phyloP scores from a whole-genome alignment of 2,329 filamentous ascomycete species.

The Cercospora sesami region DNA sequence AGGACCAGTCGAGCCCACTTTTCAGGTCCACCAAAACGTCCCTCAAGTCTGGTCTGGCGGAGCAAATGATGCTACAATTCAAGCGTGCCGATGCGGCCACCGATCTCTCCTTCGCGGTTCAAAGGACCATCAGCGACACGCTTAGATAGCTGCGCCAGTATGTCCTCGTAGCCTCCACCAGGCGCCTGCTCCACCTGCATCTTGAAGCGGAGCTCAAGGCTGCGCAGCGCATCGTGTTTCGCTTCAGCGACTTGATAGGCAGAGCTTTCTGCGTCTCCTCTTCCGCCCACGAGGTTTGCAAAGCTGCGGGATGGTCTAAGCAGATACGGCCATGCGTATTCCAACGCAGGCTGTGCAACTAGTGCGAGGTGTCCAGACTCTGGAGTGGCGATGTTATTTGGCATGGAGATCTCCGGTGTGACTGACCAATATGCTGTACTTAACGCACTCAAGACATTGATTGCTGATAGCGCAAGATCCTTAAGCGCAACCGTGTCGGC shows the following conservation, averaged over 20 bases:
- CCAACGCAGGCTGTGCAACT: constrained; percentile 53
- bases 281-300: constrained; percentile 59
- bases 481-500: constrained; percentile 60
- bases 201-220: constrained; percentile 50
- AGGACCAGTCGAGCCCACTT: background rate
- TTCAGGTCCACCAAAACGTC: background rate
- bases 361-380: constrained; percentile 52
- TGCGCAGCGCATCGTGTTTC: constrained; percentile 58
- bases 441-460: constrained; percentile 54
- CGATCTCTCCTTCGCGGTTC: constrained; percentile 44
- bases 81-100: constrained; percentile 49
- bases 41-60: constrained; percentile 1
- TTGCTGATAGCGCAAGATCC: constrained; percentile 57
- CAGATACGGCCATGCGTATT: constrained; percentile 56
- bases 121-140: constrained; percentile 47
- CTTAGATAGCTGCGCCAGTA: constrained; percentile 45
- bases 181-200: constrained; percentile 36
- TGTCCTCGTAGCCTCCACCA: constrained; percentile 41
- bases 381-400: constrained; percentile 41
- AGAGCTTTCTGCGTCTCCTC: constrained; percentile 57
- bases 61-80: constrained; percentile 38
- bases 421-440: constrained; percentile 57
- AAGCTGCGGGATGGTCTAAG: constrained; percentile 59
- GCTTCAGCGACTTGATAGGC: constrained; percentile 59
- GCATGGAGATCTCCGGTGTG: constrained; percentile 37